Conservation (phyloP, 2,329 filamentous ascomycete genomes). For the Penicillium hordei region DNA sequence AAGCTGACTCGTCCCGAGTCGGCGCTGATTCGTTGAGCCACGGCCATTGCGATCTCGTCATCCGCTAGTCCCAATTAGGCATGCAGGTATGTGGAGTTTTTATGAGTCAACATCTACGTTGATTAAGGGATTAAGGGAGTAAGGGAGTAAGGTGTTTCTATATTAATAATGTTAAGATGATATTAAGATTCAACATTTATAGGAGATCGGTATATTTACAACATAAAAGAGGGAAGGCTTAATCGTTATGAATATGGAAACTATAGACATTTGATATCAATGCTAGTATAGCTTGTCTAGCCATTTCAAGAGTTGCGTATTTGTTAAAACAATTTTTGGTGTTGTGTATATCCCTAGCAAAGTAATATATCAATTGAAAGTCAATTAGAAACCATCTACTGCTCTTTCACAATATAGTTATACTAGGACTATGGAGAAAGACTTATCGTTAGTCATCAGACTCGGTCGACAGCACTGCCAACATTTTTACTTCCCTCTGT, state of each 20-base stretch:
- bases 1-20: slow-evolving; percentile 3
- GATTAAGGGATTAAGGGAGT: no score
- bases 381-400: background rate
- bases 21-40: slow-evolving; percentile 20
- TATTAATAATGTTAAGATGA: background rate
- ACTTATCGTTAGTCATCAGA: background rate
- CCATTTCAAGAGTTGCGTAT: background rate
- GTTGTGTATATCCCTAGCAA: background rate
- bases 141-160: background rate
- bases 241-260: background rate
- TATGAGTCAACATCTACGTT: slow-evolving; percentile 1
- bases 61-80: slow-evolving; percentile 16
- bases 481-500: background rate
- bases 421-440: no score
- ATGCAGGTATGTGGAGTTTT: slow-evolving; percentile 5
- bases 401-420: background rate
- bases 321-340: background rate
- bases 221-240: background rate
- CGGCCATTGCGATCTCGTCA: slow-evolving; percentile 21
- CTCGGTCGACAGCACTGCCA: no score
- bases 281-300: background rate
- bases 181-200: background rate
- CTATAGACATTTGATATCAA: background rate
- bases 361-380: background rate
- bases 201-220: background rate